These are phyloP conservation scores for Colletotrichum truncatum DNA, from an alignment of 2,329 filamentous ascomycete genomes.

Conservation along the genomic window DNA sequence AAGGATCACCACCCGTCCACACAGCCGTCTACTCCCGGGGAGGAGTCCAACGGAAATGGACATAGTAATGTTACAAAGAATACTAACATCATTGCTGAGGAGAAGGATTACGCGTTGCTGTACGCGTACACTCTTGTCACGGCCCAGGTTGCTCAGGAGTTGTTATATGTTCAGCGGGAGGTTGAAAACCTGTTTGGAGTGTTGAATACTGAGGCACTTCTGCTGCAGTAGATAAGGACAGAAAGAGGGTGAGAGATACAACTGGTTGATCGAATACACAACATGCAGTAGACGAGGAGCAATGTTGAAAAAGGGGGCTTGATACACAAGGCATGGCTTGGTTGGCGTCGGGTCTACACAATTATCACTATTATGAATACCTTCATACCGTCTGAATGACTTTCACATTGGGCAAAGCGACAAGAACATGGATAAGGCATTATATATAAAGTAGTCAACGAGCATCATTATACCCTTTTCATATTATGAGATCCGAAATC, in stretches of 20 bases:
- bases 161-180: conserved; percentile 67
- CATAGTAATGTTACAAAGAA: conserved; percentile 16
- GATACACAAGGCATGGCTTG: background rate
- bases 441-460: conserved; percentile 16
- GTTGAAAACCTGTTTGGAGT: conserved; percentile 72
- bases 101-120: conserved; percentile 87
- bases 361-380: background rate
- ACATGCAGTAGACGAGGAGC: background rate
- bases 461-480: conserved; percentile 4
- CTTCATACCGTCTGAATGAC: background rate
- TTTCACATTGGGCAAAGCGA: background rate
- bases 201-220: conserved; percentile 66
- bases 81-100: conserved; percentile 58
- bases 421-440: conserved; percentile 1
- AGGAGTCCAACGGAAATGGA: conserved; percentile 34
- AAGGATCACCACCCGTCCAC: conserved; percentile 65
- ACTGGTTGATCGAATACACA: background rate
- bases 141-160: conserved; percentile 71
- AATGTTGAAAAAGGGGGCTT: background rate
- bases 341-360: background rate
- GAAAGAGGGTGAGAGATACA: background rate
- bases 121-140: conserved; percentile 88
- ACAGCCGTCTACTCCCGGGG: conserved; percentile 32
- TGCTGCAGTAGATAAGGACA: conserved; percentile 56
- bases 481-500: background rate